Percentiles rank a stretch among this genome's conserved stretches.
These are phyloP conservation scores for Cryptosporidium parvum DNA, from an alignment of 169 alveolate species.

Conservation along the genomic window DNA sequence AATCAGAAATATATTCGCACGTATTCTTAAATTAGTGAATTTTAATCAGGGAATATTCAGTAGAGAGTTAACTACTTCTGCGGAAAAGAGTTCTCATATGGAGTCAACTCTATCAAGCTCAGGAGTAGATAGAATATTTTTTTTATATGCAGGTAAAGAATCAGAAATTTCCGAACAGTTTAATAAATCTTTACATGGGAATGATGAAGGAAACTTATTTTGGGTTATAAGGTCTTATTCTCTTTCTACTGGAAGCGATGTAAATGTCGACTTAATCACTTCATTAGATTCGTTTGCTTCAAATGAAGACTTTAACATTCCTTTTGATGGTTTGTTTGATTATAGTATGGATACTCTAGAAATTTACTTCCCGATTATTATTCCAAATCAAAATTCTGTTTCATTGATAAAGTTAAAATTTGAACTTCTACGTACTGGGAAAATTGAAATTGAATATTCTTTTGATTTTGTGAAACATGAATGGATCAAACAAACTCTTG, in stretches of 20 bases:
- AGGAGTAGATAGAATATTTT: conserved; percentile 48
- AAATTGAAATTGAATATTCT: conserved; percentile 3
- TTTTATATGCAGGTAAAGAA: conserved; percentile 54
- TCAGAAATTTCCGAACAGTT: conserved; percentile 34
- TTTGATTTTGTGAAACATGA: conserved; percentile 20
- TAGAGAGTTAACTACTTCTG: neutral
- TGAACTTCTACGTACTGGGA: conserved; percentile 31
- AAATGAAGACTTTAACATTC: conserved; percentile 5
- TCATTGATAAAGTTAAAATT: conserved; percentile 18
- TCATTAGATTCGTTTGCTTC: neutral
- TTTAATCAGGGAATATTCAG: neutral
- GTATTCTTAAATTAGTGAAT: neutral
- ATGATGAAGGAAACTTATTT: conserved; percentile 41
- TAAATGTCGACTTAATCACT: conserved; percentile 17
- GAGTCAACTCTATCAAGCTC: conserved; percentile 23
- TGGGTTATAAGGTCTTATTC: conserved; percentile 47
- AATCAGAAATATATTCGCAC: neutral
- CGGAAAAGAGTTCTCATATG: conserved; percentile 3
- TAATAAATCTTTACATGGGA: conserved; percentile 28
- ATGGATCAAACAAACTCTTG: conserved; percentile 22
- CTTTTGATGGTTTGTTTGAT: conserved; percentile 48
- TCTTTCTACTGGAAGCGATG: conserved; percentile 33
- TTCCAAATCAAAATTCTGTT: conserved; percentile 21
- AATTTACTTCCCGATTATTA: conserved; percentile 36
- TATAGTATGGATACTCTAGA: conserved; percentile 24